phyloP scores from a whole-genome alignment of 129 eudicot genomes.

The sunflower (Helianthus annuus) region DNA sequence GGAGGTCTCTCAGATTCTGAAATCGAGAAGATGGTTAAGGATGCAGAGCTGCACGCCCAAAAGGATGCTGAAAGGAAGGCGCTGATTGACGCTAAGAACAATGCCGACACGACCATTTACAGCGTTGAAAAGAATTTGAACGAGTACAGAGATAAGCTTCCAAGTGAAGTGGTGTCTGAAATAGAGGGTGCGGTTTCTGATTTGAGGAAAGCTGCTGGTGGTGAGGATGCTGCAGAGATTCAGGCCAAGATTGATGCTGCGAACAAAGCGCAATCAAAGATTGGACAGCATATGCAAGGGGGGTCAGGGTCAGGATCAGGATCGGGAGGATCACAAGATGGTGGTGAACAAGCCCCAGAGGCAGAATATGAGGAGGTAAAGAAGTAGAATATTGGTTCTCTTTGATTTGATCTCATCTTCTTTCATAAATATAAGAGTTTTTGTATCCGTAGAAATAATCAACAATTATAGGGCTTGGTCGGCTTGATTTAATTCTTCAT shows the following conservation, averaged over 20 bases:
- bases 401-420: not conserved
- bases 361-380: conserved; percentile 17
- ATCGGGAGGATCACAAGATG: conserved; percentile 1
- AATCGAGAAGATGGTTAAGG: conserved; percentile 87
- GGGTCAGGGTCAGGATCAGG: not conserved
- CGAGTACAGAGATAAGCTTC: conserved; percentile 88
- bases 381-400: not conserved
- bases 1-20: conserved; percentile 89
- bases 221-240: conserved; percentile 62
- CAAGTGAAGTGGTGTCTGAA: conserved; percentile 64
- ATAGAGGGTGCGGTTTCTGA: conserved; percentile 76
- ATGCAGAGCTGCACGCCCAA: conserved; percentile 84
- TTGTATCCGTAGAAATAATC: conserved; percentile 9
- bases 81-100: conserved; percentile 71
- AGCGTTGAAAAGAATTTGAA: conserved; percentile 75
- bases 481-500: not conserved
- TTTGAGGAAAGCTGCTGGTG: conserved; percentile 55
- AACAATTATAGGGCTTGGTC: not conserved
- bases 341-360: conserved; percentile 13
- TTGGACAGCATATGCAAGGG: conserved; percentile 83
- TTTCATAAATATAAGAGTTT: conserved; percentile 6
- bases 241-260: conserved; percentile 77
- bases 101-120: conserved; percentile 81
- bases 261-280: conserved; percentile 83
- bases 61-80: conserved; percentile 76